Base-by-base conservation (phyloP, 208 protist species). In the Wallacemonas sp. region DNA sequence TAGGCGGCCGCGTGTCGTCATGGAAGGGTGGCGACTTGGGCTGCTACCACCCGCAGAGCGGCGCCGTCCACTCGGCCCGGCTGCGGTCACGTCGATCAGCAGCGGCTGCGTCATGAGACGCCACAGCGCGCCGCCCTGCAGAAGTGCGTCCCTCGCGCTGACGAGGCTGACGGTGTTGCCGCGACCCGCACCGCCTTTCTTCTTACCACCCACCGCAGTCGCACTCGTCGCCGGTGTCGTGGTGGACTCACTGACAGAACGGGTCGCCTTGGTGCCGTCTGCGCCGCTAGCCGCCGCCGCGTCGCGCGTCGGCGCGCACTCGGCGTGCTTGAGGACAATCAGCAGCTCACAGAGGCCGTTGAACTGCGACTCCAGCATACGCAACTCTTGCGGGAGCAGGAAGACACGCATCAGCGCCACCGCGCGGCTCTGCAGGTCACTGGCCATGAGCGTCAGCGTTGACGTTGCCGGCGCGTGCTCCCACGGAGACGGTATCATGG, bases 401-500 rank as follows among this genome's bases (percentile, higher is more conserved):
- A 90, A 58, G 37, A 73, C 58, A 30, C 75, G 67, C 17, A 80
- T 67, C 15, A 82, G 60, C 33, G 66, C 58, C n/a, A 83, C 15
- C 17, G 37, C 33, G 3, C 59, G 48, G 34, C 22, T 19, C 63
- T 63, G 52, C 2, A 42, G 45, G 8, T 54, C 61, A 2, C 27
- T 46, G 0, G n/a, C 45, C 36, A 54, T 27, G 15, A 53, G 32
- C 17, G 52, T 38, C 12, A 71, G 42, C 6, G 26, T 38, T 10
- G 52, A 13, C 17, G 17, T 27, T 13, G 53, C 21, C 3, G 27
- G 62, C 3, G 37, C 32, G 52, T 55, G 37, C 50, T 91, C 81
- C 81, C 81, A 91, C 48, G 85, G 81, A 17, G 72, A 71, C 3
- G 85, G 81, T 9, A 91, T 73, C 9, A 88, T 42, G 13, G 76